Conservation (phyloP, 2,329 filamentous ascomycete species). For the Aspergillus brunneoviolaceus region DNA sequence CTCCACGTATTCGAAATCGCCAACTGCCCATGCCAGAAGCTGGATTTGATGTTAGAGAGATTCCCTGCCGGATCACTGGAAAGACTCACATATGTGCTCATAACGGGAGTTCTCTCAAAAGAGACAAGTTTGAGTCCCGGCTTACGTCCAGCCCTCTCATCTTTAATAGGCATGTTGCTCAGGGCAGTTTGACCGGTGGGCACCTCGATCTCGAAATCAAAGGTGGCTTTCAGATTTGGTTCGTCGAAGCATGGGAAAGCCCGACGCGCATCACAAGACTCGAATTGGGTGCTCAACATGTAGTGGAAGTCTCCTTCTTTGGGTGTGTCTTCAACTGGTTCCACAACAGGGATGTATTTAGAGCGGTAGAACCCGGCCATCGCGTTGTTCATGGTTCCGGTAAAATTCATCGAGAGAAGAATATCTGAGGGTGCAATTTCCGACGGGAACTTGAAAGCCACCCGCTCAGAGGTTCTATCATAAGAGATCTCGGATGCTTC, state of each 20-base stretch:
- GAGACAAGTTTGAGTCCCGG: conserved; percentile 63
- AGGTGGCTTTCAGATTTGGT: conserved; percentile 93
- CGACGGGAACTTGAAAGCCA: conserved; percentile 72
- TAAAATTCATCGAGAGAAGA: conserved; percentile 71
- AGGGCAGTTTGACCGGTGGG: conserved; percentile 84
- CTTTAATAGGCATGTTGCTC: conserved; percentile 93
- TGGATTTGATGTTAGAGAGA: conserved; percentile 58
- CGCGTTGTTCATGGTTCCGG: conserved; percentile 80
- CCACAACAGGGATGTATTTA: conserved; percentile 80
- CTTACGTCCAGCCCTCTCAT: conserved; percentile 67
- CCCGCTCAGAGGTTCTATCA: conserved; percentile 80
- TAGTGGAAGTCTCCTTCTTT: conserved; percentile 64
- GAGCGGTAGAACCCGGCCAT: conserved; percentile 95
- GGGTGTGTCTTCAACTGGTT: conserved; percentile 74
- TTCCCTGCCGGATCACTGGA: background rate
- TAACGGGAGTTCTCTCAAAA: conserved; percentile 81
- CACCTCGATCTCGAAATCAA: conserved; percentile 89
- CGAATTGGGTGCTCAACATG: conserved; percentile 96
- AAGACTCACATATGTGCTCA: conserved; percentile 72
- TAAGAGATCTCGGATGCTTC: conserved; percentile 70
- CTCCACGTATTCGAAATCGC: conserved; percentile 96
- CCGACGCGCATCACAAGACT: conserved; percentile 89
- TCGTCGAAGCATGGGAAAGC: conserved; percentile 99
- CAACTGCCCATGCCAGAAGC: conserved; percentile 88
- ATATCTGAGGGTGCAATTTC: conserved; percentile 68